A percentile compares a stretch with the other conserved stretches of the same genome.
phyloP scores from a whole-genome alignment of 495 filamentous ascomycete genomes.

The Cladorrhinum samala region DNA sequence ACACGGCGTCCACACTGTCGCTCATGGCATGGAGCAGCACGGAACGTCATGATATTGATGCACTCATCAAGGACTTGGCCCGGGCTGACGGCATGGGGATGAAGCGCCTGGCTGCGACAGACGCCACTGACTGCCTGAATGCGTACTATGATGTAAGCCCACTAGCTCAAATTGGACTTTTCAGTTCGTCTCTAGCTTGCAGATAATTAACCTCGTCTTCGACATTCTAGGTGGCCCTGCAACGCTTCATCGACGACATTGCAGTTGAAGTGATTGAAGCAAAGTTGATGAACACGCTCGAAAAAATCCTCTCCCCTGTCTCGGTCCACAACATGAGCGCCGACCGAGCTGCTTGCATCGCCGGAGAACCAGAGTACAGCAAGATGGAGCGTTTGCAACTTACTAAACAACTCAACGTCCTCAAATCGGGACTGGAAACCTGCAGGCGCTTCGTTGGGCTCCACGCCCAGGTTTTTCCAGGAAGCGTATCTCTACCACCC shows the following conservation, averaged over 20 bases:
- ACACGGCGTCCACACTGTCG: slow-evolving; percentile 1
- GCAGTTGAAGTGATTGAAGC: slow-evolving; percentile 53
- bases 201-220: not conserved
- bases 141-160: slow-evolving; percentile 45
- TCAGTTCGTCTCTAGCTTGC: not conserved
- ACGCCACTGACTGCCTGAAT: slow-evolving; percentile 43
- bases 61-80: too few species aligned
- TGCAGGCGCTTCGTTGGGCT: slow-evolving; percentile 41
- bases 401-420: slow-evolving; percentile 44
- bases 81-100: slow-evolving; percentile 29
- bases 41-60: too few species aligned
- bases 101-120: slow-evolving; percentile 37
- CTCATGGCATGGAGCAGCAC: too few species aligned
- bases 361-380: slow-evolving; percentile 50
- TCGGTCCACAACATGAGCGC: slow-evolving; percentile 39
- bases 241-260: slow-evolving; percentile 58
- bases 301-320: slow-evolving; percentile 38
- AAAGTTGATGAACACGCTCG: slow-evolving; percentile 45
- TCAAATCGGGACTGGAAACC: slow-evolving; percentile 43
- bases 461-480: too few species aligned
- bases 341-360: slow-evolving; percentile 41
- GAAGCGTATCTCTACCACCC: too few species aligned
- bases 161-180: not conserved
- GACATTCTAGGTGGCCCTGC: slow-evolving; percentile 49
- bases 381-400: slow-evolving; percentile 44